A percentile compares a stretch with the other conserved stretches of the same genome.
phyloP scores from a whole-genome alignment of 768 basidiomycete genomes.

The Hebeloma cylindrosporum region DNA sequence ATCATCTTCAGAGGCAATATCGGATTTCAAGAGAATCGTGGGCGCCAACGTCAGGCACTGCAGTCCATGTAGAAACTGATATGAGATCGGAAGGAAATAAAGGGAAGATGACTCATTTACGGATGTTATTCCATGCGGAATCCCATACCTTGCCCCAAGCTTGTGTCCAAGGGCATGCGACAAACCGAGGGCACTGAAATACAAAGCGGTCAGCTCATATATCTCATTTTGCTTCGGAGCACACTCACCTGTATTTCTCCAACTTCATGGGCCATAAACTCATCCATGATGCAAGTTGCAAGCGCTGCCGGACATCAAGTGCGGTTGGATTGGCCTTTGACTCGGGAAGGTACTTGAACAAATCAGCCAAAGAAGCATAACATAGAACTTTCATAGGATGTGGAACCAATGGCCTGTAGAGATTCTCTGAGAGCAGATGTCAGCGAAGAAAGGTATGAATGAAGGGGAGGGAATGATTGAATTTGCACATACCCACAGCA shows the following conservation, averaged over 20 bases:
- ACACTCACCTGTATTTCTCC: conserved; percentile 52
- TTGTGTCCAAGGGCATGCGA: conserved; percentile 77
- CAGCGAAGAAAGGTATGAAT: neutral
- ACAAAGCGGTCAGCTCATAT: neutral
- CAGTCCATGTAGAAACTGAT: neutral
- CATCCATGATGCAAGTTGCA: conserved; percentile 80
- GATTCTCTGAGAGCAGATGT: conserved; percentile 42
- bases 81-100: conserved; percentile 7
- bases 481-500: conserved; percentile 55
- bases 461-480: neutral
- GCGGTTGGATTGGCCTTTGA: conserved; percentile 59
- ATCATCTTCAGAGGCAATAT: conserved; percentile 57
- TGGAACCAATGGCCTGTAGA: conserved; percentile 57
- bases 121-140: conserved; percentile 85
- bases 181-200: conserved; percentile 59
- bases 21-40: conserved; percentile 58
- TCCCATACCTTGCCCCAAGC: conserved; percentile 69
- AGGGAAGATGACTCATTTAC: conserved; percentile 36
- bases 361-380: conserved; percentile 65
- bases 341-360: conserved; percentile 71
- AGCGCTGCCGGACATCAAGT: conserved; percentile 61
- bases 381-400: conserved; percentile 63
- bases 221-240: neutral
- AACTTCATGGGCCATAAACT: conserved; percentile 67
- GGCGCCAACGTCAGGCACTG: conserved; percentile 75